phyloP scores from a whole-genome alignment of 1,284 basidiomycete genomes.

The Heliocybe sulcata region DNA sequence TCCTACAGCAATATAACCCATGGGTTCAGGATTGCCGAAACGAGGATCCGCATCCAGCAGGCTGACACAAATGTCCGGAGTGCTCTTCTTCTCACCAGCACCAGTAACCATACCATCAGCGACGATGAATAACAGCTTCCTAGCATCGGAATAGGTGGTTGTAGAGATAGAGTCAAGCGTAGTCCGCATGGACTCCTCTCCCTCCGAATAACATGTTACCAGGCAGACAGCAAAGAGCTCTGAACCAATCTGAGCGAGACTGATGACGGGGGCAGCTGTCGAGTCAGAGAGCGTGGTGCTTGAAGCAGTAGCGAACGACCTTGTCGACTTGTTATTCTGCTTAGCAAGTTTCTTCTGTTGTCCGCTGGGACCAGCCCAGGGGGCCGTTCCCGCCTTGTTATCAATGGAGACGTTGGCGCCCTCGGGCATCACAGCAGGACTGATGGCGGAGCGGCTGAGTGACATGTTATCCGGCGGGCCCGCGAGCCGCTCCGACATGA shows the following conservation, averaged over 20 bases:
- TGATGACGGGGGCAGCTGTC: slow-evolving; percentile 58
- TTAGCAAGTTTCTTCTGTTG: slow-evolving; percentile 41
- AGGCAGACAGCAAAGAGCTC: slow-evolving; percentile 94
- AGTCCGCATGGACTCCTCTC: slow-evolving; percentile 84
- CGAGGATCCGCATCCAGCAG: slow-evolving; percentile 90
- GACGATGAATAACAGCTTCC: slow-evolving; percentile 92
- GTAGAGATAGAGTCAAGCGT: slow-evolving; percentile 91
- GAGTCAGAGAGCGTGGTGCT: slow-evolving; percentile 43
- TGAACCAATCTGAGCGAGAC: slow-evolving; percentile 82
- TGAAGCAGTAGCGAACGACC: slow-evolving; percentile 39
- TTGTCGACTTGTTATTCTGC: slow-evolving; percentile 31
- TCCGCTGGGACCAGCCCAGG: slow-evolving; percentile 69
- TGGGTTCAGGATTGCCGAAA: slow-evolving; percentile 94
- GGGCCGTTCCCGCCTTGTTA: slow-evolving; percentile 86
- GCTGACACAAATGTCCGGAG: slow-evolving; percentile 94
- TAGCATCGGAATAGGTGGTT: slow-evolving; percentile 86
- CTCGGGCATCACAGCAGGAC: slow-evolving; percentile 92
- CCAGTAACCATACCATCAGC: slow-evolving; percentile 99
- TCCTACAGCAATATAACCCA: slow-evolving; percentile 92
- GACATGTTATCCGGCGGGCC: slow-evolving; percentile 63
- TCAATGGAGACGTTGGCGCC: slow-evolving; percentile 89
- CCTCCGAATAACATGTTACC: slow-evolving; percentile 98
- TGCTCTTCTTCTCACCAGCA: slow-evolving; percentile 89
- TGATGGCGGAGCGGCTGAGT: slow-evolving; percentile 73
- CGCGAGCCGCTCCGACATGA: slow-evolving; percentile 76